Evolutionary conservation across 345 rosid species (phyloP).

Genomic region (Aethionema arabicum): DNA sequence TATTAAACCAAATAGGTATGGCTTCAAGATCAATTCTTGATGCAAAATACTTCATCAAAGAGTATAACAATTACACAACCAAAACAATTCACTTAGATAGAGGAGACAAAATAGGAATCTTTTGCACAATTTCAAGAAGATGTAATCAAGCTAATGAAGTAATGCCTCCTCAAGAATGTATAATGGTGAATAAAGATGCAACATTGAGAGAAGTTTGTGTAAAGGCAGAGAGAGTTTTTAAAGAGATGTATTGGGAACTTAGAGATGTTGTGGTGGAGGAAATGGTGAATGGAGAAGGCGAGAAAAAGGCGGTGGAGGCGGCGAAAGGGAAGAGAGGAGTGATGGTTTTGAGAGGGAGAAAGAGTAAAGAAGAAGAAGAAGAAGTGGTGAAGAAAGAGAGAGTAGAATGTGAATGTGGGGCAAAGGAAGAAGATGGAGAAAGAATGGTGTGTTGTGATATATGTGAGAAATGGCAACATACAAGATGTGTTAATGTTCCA

Average conservation of each 20-base stretch:
- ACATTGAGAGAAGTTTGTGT: conserved; percentile 59
- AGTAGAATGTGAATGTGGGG: conserved; percentile 69
- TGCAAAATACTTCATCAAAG: conserved; percentile 66
- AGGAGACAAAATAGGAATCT: conserved; percentile 50
- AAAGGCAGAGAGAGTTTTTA: conserved; percentile 61
- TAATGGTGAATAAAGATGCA: conserved; percentile 55
- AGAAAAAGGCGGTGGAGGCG: conserved; percentile 43
- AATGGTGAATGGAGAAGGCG: conserved; percentile 38
- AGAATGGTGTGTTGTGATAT: conserved; percentile 79
- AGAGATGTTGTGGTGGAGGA: conserved; percentile 53
- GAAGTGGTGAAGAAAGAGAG: conserved; percentile 22
- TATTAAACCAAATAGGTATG: conserved; percentile 49
- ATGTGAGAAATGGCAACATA: conserved; percentile 90
- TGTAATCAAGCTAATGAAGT: conserved; percentile 31
- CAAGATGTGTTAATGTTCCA: conserved; percentile 71
- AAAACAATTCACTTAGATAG: conserved; percentile 31
- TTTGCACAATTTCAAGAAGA: conserved; percentile 52
- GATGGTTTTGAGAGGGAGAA: conserved; percentile 42
- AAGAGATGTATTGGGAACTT: conserved; percentile 73
- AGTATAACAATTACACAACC: conserved; percentile 43
- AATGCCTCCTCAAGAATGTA: conserved; percentile 63
- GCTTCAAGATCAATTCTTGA: conserved; percentile 73
- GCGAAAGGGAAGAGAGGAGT: conserved; percentile 27
- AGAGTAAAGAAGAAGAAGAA: conserved; percentile 40
- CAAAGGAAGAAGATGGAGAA: conserved; percentile 80